Conservation (phyloP, 768 basidiomycete genomes). For the Cystofilobasidium ferigula region DNA sequence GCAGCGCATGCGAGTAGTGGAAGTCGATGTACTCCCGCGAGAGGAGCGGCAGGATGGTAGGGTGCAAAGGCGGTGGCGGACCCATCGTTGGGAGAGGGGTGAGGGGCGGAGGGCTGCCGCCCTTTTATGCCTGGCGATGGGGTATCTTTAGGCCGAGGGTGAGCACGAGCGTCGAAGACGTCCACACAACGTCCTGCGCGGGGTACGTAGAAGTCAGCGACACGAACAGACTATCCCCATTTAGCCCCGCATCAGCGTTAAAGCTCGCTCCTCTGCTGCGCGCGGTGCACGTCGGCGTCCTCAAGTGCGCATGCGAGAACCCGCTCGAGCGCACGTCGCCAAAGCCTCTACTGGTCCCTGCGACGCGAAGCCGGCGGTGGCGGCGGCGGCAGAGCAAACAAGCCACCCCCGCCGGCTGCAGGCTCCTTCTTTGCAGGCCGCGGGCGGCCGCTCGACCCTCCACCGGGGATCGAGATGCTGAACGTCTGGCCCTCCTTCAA, state of each 20-base stretch:
- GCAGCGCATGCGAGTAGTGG: background rate
- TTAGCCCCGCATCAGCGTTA: no score
- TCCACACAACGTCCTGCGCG: no score
- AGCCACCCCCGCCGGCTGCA: background rate
- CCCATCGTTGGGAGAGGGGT: background rate
- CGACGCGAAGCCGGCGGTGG: background rate
- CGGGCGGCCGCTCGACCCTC: background rate
- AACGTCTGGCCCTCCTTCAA: conserved; percentile 93
- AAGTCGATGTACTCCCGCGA: background rate
- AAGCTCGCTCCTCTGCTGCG: no score
- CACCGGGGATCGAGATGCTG: conserved; percentile 73
- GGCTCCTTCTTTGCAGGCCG: background rate
- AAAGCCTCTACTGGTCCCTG: background rate
- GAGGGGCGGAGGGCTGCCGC: background rate
- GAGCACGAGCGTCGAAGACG: no score
- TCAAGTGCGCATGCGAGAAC: background rate
- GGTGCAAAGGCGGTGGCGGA: background rate
- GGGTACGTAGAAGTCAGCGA: no score
- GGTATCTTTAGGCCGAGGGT: no score
- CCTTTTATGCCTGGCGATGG: no score
- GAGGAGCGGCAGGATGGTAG: background rate
- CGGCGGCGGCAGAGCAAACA: background rate
- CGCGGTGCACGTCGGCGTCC: no score
- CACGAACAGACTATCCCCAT: no score
- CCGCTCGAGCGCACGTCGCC: no score